Base-by-base conservation (phyloP, 441 rosid species). In the Bruguiera hainesii region DNA sequence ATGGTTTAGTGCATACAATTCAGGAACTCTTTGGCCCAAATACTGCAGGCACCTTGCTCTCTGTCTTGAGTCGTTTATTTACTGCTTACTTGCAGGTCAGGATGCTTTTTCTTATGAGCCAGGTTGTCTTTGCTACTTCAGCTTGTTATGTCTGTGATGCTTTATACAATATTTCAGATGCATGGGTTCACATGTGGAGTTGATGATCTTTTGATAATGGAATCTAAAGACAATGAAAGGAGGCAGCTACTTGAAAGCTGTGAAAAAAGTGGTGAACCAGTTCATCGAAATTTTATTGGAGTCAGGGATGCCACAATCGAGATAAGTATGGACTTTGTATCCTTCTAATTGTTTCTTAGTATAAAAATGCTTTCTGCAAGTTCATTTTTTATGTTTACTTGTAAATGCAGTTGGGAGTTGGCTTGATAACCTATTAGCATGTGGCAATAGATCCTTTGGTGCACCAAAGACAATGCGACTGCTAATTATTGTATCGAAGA, bases 181-280 rank as follows among this genome's bases (percentile, higher is more conserved):
- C 99, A 93, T 70, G 99, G 97, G 61, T 93, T 96, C 80, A 96
- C 99, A 4, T 96, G 99, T 83, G 99, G 99, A 70, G 92, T 96
- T 63, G 98, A 96, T 79, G 99, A 96, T 80, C 97, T 96, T 71
- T 82, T 96, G 79, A 80, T 96, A 66, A 68, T 78, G 76, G 81
- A 86, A 80, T 82, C 78, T 61, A 81, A 82, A 67, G 99, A 96
- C 70, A 73, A 63, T 69, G 80, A 76, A 81, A 87, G 99, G 82
- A 81, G 83, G 71, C 82, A 79, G 63, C 93, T 85, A 72, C 98
- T 96, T 73, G 86, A 88, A 79, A 78, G 75, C 66, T 86, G 93
- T 78, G 92, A 87, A 79, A 65, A 68, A 66, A 83, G 80, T 76
- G 98, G 97, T 67, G 89, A 85, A 79, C 80, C 67, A 66, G 88